Conservation (phyloP, 179 eudicot genomes). For the Carnegiea gigantea region DNA sequence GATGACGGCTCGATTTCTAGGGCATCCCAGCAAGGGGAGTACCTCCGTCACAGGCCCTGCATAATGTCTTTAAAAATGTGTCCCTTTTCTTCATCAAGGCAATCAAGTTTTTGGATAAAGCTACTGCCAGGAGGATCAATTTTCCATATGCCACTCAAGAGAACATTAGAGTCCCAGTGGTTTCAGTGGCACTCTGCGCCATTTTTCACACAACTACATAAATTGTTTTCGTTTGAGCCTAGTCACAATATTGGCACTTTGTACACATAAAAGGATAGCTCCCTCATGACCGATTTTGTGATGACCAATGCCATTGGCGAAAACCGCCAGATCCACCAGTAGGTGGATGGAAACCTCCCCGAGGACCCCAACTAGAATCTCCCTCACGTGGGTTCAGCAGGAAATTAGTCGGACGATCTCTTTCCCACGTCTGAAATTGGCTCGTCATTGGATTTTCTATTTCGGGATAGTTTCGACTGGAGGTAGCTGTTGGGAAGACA, state of each 20-base stretch:
- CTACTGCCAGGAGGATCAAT: constrained; percentile 21
- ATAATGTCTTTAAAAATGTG: neutral
- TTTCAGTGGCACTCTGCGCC: constrained; percentile 29
- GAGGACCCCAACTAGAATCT: constrained; percentile 61
- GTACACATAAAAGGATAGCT: constrained; percentile 15
- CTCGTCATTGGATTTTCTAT: constrained; percentile 42
- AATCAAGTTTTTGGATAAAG: constrained; percentile 10
- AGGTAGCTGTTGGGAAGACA: constrained; percentile 57
- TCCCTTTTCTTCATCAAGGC: neutral
- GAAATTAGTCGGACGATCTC: constrained; percentile 49
- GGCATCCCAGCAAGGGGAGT: neutral
- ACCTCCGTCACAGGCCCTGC: neutral
- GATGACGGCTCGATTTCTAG: neutral
- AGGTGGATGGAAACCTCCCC: constrained; percentile 66
- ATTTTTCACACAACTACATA: constrained; percentile 41
- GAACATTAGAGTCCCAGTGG: constrained; percentile 15
- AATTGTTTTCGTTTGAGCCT: constrained; percentile 19
- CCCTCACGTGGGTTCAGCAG: constrained; percentile 47
- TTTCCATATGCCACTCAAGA: constrained; percentile 16
- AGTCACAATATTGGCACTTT: constrained; percentile 21
- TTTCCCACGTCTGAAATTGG: constrained; percentile 58
- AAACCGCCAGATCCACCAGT: constrained; percentile 41
- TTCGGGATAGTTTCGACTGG: constrained; percentile 53
- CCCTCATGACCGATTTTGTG: constrained; percentile 52
- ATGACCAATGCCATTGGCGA: constrained; percentile 63